These are phyloP conservation scores for Cyclocybe cylindracea DNA, from an alignment of 768 basidiomycete genomes.

Conservation along the genomic window DNA sequence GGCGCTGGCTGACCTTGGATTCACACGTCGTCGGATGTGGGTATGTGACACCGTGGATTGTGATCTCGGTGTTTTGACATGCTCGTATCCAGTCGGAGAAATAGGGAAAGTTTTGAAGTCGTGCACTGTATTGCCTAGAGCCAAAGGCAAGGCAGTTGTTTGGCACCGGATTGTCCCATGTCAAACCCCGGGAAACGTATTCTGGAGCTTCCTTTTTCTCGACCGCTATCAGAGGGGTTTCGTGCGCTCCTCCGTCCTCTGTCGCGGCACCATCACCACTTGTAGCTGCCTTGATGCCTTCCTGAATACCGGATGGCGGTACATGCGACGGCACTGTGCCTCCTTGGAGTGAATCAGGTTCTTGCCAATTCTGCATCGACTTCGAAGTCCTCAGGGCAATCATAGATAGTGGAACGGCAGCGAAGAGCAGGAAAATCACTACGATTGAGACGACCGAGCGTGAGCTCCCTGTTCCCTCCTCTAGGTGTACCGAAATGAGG, in stretches of 20 bases:
- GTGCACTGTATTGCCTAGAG: slow-evolving; percentile 30
- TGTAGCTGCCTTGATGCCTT: not conserved
- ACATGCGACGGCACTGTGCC: no score
- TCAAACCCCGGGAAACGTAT: slow-evolving; percentile 1
- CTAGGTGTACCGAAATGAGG: slow-evolving; percentile 35
- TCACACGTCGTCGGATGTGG: slow-evolving; percentile 28
- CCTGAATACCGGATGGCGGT: no score
- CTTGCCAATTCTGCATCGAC: not conserved
- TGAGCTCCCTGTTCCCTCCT: slow-evolving; percentile 31
- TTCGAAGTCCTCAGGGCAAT: slow-evolving; percentile 5
- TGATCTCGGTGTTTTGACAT: slow-evolving; percentile 26
- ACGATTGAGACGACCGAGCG: slow-evolving; percentile 23
- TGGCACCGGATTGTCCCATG: slow-evolving; percentile 26
- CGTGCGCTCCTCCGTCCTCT: no score
- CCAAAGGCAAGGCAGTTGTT: slow-evolving; percentile 27
- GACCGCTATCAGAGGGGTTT: not conserved
- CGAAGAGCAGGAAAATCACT: slow-evolving; percentile 26
- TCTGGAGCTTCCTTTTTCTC: not conserved
- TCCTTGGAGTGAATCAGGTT: no score
- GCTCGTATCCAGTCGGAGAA: slow-evolving; percentile 24
- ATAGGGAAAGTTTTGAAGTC: slow-evolving; percentile 24
- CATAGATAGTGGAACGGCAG: slow-evolving; percentile 24
- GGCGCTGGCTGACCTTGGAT: slow-evolving; percentile 21
- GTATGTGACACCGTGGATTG: slow-evolving; percentile 24
- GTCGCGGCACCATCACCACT: no score